A percentile compares a stretch with the other conserved stretches of the same genome.
phyloP scores from a whole-genome alignment of 2,329 filamentous ascomycete species.

The Alternaria metachromatica region DNA sequence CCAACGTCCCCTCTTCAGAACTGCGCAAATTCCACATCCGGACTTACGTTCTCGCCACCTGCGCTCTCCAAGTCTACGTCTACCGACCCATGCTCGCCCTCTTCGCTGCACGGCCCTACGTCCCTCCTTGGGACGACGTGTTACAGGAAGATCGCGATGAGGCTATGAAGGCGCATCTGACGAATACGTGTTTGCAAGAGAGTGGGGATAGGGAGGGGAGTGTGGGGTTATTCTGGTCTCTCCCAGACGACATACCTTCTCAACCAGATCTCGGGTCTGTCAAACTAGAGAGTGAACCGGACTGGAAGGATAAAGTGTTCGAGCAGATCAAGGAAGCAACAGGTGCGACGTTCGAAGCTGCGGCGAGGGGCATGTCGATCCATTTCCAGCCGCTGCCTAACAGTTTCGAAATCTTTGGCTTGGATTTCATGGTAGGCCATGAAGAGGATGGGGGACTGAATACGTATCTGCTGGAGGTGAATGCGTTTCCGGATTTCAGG shows the following conservation, averaged over 20 bases:
- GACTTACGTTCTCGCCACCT: constrained; percentile 84
- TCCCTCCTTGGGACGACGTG: constrained; percentile 61
- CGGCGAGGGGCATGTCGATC: constrained; percentile 79
- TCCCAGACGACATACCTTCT: constrained; percentile 53
- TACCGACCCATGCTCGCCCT: constrained; percentile 92
- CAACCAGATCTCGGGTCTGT: constrained; percentile 23
- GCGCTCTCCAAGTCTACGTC: constrained; percentile 81
- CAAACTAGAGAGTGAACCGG: background rate
- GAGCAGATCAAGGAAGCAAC: constrained; percentile 76
- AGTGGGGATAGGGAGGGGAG: constrained; percentile 63
- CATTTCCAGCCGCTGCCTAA: constrained; percentile 92
- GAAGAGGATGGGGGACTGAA: constrained; percentile 54
- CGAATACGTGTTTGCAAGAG: constrained; percentile 91
- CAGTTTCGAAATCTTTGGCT: constrained; percentile 88
- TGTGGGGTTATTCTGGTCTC: constrained; percentile 77
- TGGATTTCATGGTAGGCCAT: constrained; percentile 79
- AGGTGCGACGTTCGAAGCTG: constrained; percentile 83
- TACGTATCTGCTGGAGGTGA: constrained; percentile 86
- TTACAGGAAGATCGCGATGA: constrained; percentile 30
- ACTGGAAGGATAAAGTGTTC: constrained; percentile 69
- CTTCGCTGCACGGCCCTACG: constrained; percentile 80
- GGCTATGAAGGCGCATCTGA: constrained; percentile 77
- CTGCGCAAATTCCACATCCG: constrained; percentile 91
- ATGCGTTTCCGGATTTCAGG: constrained; percentile 94
- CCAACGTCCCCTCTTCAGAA: background rate